Base-by-base conservation (phyloP, 2,329 filamentous ascomycete genomes). In the Drechmeria coniospora region DNA sequence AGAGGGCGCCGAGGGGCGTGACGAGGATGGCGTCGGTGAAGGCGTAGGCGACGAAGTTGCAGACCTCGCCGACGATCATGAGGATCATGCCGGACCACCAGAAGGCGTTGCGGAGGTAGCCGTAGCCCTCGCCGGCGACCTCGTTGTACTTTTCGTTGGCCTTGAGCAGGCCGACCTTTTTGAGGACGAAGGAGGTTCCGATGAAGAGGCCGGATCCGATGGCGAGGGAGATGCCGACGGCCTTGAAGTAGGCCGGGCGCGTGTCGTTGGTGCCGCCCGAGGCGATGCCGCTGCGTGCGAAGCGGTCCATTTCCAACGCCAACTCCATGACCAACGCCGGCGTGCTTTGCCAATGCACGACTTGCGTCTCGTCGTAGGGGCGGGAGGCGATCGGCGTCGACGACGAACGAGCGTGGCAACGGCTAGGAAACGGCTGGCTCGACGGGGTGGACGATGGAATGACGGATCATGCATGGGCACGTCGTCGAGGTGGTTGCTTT, bases 61-160 rank as follows among this genome's bases (percentile, higher is more conserved):
- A 92, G 31, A 93, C 72, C 54, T 98, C 90, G 41, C 90, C 90
- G 23, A 95, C 44, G 42, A 95, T 93, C 90, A 98, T 95, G 33
- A 95, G 65, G 0, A 63, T 84, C 90, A 98, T 95, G 42, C 90
- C 90, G 2, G 61, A 54, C 90, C 90, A 98, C 90, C 90, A 98
- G 61, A 70, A 93, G 13, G 63, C 63, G 46, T 95, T 95, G 59
- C 92, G 93, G 43, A 98, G 71, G 51, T 95, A 98, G 36, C 87
- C 86, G 51, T 95, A 95, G 31, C 90, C 90, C 54, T 95, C 87
- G 34, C 90, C 90, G 1, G 90, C 86, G 39, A 81, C 82, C 56
- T 95, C 84, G 36, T 92, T 79, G 61, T 95, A 95, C 53, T 95
- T 95, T 43, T 81, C 74, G 54, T 95, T 98, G 27, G 90, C 87